phyloP scores from a whole-genome alignment of 2,329 filamentous ascomycete species.

The Botrytis galanthina region DNA sequence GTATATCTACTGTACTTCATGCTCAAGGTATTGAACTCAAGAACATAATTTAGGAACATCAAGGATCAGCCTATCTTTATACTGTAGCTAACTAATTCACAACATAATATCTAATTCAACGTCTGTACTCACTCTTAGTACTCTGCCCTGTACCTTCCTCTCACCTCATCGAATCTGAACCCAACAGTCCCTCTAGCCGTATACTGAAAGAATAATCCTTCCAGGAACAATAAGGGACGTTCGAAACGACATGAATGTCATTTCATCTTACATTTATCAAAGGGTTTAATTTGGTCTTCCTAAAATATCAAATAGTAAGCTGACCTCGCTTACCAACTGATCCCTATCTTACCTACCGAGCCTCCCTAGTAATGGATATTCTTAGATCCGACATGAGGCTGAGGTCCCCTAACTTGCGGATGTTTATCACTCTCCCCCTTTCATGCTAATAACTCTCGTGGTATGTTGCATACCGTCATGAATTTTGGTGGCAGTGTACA shows the following conservation, averaged over 20 bases:
- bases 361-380: background rate
- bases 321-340: background rate
- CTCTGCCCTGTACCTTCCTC: background rate
- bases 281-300: background rate
- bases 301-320: background rate
- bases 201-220: background rate
- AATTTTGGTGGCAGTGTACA: background rate
- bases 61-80: background rate
- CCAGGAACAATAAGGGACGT: background rate
- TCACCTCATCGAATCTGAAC: background rate
- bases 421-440: background rate
- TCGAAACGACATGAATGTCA: background rate
- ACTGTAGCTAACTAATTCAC: background rate
- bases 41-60: background rate
- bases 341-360: background rate
- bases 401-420: background rate
- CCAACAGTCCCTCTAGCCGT: too few species aligned
- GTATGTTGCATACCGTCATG: background rate
- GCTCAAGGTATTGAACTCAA: background rate
- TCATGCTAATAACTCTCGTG: background rate
- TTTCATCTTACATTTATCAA: background rate
- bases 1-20: background rate
- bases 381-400: background rate
- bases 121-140: background rate
- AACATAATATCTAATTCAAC: background rate